These are phyloP conservation scores for Leccinum subrobustum DNA, from an alignment of 1,284 basidiomycete genomes.

Conservation along the genomic window DNA sequence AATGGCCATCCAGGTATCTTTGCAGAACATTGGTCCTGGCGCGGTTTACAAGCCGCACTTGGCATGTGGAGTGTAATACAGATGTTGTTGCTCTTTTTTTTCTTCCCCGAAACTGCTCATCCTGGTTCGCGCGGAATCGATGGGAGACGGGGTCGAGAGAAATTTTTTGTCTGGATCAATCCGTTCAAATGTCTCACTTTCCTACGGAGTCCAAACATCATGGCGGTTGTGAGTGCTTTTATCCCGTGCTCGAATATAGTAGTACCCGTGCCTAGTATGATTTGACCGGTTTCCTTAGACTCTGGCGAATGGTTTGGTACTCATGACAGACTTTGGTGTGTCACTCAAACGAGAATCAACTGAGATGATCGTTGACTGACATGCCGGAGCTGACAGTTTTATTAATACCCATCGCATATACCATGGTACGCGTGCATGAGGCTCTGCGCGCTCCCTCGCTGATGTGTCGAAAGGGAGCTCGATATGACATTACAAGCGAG, in stretches of 20 bases:
- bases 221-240: conserved; percentile 48
- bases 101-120: conserved; percentile 74
- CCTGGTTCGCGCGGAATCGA: conserved; percentile 48
- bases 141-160: conserved; percentile 32
- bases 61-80: conserved; percentile 45
- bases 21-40: conserved; percentile 66
- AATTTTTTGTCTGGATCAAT: conserved; percentile 53
- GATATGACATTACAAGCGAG: conserved; percentile 59
- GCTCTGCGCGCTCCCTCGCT: neutral
- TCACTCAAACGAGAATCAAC: conserved; percentile 1
- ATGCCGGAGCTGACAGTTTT: conserved; percentile 32
- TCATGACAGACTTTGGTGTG: conserved; percentile 47
- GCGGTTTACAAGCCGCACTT: conserved; percentile 58
- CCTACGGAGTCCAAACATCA: conserved; percentile 58
- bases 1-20: conserved; percentile 35
- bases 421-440: conserved; percentile 25
- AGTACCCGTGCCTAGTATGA: neutral
- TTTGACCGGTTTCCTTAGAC: conserved; percentile 34
- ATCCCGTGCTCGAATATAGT: neutral
- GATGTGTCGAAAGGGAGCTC: conserved; percentile 41
- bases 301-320: conserved; percentile 36
- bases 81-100: conserved; percentile 45
- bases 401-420: conserved; percentile 35
- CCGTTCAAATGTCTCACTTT: conserved; percentile 54
- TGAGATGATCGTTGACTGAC: neutral